These are phyloP conservation scores for Chiua virens DNA, from an alignment of 768 basidiomycete species.

Conservation along the genomic window DNA sequence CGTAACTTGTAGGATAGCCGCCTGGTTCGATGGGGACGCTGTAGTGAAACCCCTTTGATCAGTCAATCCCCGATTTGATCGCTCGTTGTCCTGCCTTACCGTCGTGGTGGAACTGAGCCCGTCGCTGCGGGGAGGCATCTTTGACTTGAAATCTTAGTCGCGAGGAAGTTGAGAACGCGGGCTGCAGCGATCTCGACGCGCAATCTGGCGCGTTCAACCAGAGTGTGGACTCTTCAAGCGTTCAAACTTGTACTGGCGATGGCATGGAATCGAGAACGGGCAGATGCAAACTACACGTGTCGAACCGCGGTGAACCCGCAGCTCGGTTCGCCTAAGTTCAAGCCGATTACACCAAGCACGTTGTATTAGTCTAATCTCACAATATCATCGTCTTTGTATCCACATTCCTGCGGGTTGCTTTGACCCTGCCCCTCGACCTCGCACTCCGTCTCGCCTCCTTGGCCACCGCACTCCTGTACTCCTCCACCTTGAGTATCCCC, in stretches of 20 bases:
- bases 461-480: slow-evolving; percentile 3
- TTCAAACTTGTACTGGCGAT: no score
- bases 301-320: background rate
- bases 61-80: background rate
- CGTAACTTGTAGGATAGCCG: slow-evolving; percentile 6
- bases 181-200: no score
- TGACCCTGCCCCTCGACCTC: slow-evolving; percentile 21
- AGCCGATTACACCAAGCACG: no score
- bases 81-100: no score
- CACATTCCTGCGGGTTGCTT: slow-evolving; percentile 3
- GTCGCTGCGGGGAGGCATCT: no score
- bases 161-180: no score
- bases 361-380: background rate
- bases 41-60: background rate
- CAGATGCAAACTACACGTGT: background rate
- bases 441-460: slow-evolving; percentile 18
- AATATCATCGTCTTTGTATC: background rate
- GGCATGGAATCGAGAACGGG: no score
- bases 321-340: no score
- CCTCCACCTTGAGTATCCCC: slow-evolving; percentile 52
- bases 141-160: no score
- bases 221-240: no score
- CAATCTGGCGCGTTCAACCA: background rate
- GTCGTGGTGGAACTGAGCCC: no score
- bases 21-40: slow-evolving; percentile 1